Base-by-base conservation (phyloP, 495 filamentous ascomycete species). In the Chaetomidium leptoderma region DNA sequence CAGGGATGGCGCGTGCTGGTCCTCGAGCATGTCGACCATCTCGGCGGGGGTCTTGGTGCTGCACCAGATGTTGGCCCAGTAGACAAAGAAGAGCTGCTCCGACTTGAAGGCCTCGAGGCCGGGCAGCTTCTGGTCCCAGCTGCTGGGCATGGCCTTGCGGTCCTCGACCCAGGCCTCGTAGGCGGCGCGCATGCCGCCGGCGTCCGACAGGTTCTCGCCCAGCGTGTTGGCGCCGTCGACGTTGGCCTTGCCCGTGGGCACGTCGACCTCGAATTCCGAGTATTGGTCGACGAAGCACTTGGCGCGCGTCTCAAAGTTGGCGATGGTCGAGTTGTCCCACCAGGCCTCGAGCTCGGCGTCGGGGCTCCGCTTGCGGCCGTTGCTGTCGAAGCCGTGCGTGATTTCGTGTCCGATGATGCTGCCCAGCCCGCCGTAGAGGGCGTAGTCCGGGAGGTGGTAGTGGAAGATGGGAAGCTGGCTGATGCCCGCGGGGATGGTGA, bases 201-300 rank as follows among this genome's bases (percentile, higher is more conserved):
- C 86, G 67, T 91, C 87, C 4, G 87, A 85, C 50, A 90, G 87
- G 63, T 90, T 90, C 74, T 91, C 87, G 19, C 84, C 86, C 4
- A 88, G 74, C 0, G 87, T 90, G 26, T 86, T 70, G 19, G 71
- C 71, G 33, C 87, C 87, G 58, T 88, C 88, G 53, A 89, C 83
- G 64, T 89, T 82, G 1, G 85, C 74, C 59, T 84, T 76, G 29
- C 75, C 80, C 26, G 81, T 73, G 39, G 73, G 73, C 0, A 78
- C 81, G 10, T 76, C 71, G 11, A 88, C 80, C 2, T 81, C 83
- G 61, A 80, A 88, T 10, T 85, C 74, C 43, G 70, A 74, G 67
- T 87, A 91, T 67, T 91, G 86, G 27, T 86, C 75, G 46, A 87
- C 75, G 61, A 91, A 89, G 71, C 87, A 91, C 57, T 84, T 72